These are phyloP conservation scores for Phytophthora quininea DNA, from an alignment of 352 stramenopile species.

Conservation along the genomic window DNA sequence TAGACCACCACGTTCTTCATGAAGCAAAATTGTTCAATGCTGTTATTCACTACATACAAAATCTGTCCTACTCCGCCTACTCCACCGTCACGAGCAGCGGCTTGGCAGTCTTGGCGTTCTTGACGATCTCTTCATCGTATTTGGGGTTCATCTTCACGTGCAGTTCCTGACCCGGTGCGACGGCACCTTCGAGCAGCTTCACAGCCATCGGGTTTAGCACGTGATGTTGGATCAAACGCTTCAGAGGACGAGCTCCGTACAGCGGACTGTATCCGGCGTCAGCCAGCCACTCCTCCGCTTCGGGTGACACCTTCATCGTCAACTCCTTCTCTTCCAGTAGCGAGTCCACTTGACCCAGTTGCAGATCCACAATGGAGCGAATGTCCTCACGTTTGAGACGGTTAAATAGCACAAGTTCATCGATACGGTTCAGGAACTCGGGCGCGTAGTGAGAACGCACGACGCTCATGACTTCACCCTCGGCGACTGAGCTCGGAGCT, in stretches of 20 bases:
- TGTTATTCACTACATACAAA: neutral
- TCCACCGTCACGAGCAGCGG: constrained; percentile 42
- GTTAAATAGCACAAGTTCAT: constrained; percentile 98
- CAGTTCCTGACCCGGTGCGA: constrained; percentile 81
- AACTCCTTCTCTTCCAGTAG: constrained; percentile 93
- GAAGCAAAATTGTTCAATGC: neutral
- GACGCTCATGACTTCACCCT: constrained; percentile 88
- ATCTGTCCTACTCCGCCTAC: constrained; percentile 4
- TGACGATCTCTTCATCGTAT: constrained; percentile 57
- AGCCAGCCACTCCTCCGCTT: constrained; percentile 92
- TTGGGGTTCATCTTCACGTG: constrained; percentile 64
- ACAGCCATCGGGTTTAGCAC: constrained; percentile 95
- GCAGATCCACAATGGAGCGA: constrained; percentile 94
- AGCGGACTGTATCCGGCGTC: constrained; percentile 95
- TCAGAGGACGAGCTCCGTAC: constrained; percentile 97
- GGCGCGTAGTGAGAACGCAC: constrained; percentile 95
- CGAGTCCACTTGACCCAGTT: constrained; percentile 91
- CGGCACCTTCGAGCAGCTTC: constrained; percentile 87
- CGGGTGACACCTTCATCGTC: constrained; percentile 87
- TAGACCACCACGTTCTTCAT: neutral
- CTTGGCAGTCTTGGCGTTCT: constrained; percentile 42
- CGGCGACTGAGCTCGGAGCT: constrained; percentile 58
- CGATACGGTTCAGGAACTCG: constrained; percentile 99
- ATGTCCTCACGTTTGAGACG: constrained; percentile 92
- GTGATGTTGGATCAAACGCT: constrained; percentile 96